A percentile compares a stretch with the other conserved stretches of the same genome.
Evolutionary conservation across 2,329 filamentous ascomycete genomes (phyloP).

Genomic region (Thermothelomyces thermophilus): DNA sequence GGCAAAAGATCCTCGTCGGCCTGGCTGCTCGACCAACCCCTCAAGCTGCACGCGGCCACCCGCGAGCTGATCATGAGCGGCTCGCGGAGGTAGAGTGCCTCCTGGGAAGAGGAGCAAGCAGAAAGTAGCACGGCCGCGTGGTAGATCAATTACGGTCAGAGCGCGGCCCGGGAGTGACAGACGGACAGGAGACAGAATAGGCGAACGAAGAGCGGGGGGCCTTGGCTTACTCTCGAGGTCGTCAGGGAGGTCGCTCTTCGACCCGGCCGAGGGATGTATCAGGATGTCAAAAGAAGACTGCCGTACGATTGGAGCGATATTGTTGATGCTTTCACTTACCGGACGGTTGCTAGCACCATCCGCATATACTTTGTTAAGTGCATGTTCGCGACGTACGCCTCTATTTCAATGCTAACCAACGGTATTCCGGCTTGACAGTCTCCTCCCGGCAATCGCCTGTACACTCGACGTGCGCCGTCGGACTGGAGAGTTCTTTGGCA

Average conservation of each 20-base stretch:
- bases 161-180: too few species aligned
- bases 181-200: too few species aligned
- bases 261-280: not conserved
- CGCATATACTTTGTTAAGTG: constrained; percentile 1
- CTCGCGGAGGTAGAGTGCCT: constrained; percentile 50
- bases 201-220: too few species aligned
- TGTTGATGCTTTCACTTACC: not conserved
- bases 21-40: constrained; percentile 56
- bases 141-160: too few species aligned
- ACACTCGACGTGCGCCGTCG: not conserved
- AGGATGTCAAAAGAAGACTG: not conserved
- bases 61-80: constrained; percentile 61
- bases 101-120: constrained; percentile 30
- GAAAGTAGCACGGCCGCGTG: constrained; percentile 22
- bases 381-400: too few species aligned
- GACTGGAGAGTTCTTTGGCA: not conserved
- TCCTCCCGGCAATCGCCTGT: not conserved
- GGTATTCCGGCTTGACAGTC: not conserved
- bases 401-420: not conserved
- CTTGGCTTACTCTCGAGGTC: too few species aligned
- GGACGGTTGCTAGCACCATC: not conserved
- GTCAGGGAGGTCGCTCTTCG: too few species aligned
- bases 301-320: not conserved
- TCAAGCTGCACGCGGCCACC: constrained; percentile 55
- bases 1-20: constrained; percentile 65